A percentile compares a stretch with the other conserved stretches of the same genome.
These are phyloP conservation scores for Rhizophlyctis rosea DNA, from an alignment of 192 early-diverging fungal species.

Conservation along the genomic window DNA sequence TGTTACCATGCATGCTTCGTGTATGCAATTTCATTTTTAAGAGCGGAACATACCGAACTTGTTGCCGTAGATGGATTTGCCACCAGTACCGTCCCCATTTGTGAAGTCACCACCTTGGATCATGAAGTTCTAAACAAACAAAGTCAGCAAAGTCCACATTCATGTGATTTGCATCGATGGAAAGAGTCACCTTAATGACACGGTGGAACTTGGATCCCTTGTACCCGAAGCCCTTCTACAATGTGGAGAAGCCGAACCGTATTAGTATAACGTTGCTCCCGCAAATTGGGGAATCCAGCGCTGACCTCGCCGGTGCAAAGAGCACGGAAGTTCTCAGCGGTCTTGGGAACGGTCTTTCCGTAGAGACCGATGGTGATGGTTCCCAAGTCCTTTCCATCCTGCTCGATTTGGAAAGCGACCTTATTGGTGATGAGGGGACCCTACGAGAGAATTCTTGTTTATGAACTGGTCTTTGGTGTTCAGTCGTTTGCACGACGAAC, in stretches of 20 bases:
- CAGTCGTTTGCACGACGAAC: too few relatives aligned
- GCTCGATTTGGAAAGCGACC: constrained; percentile 49
- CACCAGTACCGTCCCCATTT: constrained; percentile 76
- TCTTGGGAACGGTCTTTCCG: constrained; percentile 49
- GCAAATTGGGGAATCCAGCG: background rate
- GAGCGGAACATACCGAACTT: too few relatives aligned
- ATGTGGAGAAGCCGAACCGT: background rate
- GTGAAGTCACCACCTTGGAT: constrained; percentile 84
- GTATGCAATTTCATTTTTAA: too few relatives aligned
- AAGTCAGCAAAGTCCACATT: background rate
- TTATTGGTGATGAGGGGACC: constrained; percentile 52
- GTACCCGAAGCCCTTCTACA: constrained; percentile 83
- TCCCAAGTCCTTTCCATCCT: constrained; percentile 45
- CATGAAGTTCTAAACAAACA: constrained; percentile 59
- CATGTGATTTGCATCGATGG: background rate
- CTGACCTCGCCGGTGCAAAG: constrained; percentile 50
- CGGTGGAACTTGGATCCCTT: constrained; percentile 84
- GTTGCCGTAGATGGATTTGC: constrained; percentile 74
- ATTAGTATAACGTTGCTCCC: background rate
- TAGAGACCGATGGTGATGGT: constrained; percentile 49
- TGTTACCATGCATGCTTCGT: too few relatives aligned
- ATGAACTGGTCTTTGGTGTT: too few relatives aligned
- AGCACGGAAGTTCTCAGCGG: constrained; percentile 93
- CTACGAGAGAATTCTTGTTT: too few relatives aligned
- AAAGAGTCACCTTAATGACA: constrained; percentile 54